Evolutionary conservation across 2,329 filamentous ascomycete species (phyloP).

Genomic region (Colletotrichum tropicicola): DNA sequence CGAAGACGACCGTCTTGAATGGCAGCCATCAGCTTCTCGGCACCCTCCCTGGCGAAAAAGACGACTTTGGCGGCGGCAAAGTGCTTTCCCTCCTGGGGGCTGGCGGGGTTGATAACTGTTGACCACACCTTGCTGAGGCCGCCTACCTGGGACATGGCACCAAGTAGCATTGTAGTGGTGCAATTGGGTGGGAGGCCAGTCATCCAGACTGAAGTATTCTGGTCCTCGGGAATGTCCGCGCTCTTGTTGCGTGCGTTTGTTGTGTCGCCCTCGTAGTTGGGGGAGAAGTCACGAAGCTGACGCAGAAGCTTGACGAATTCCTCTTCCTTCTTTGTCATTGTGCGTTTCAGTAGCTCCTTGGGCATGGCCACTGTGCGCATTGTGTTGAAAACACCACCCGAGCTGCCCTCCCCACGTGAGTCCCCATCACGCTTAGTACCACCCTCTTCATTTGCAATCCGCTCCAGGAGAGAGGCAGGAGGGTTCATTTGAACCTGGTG

Average conservation of each 20-base stretch:
- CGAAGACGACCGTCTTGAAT: not conserved
- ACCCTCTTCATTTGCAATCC: not conserved
- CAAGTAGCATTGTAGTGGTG: not conserved
- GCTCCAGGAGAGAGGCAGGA: not conserved
- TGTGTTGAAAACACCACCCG: not conserved
- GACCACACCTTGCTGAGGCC: not conserved
- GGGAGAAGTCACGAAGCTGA: not conserved
- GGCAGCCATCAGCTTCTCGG: not conserved
- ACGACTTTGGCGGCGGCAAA: conserved; percentile 5
- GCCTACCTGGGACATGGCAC: not conserved
- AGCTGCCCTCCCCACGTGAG: not conserved
- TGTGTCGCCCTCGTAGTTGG: not conserved
- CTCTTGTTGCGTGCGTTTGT: not conserved
- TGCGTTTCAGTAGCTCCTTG: not conserved
- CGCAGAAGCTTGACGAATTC: not conserved
- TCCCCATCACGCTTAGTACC: not conserved
- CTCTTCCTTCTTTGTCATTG: not conserved
- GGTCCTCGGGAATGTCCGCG: not conserved
- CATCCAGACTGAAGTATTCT: conserved; percentile 9
- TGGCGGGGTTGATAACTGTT: not conserved
- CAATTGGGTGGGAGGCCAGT: not conserved
- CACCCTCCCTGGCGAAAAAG: conserved; percentile 6
- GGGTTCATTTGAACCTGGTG: not conserved
- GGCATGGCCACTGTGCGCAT: not conserved
- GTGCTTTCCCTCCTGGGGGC: not conserved